Evolutionary conservation across 2,329 filamentous ascomycete species (phyloP), one percentile per base, ranked within the genome.

Genomic region (Trichoderma koningii): DNA sequence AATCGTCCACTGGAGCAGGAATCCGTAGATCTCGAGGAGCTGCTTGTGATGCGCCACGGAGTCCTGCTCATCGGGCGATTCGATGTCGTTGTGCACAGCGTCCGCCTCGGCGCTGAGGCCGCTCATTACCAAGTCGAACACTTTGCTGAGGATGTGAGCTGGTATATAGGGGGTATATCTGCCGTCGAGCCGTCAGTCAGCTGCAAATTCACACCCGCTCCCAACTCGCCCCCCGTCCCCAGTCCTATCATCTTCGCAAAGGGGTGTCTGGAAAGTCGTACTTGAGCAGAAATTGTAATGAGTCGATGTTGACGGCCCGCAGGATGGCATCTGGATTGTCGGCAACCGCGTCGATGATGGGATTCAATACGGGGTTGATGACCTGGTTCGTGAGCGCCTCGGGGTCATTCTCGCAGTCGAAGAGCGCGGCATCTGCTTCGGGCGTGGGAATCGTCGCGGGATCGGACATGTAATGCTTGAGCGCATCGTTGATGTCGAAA

Each of bases 401-500:
- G 59, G 92, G 91, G 71, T 97, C 92, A 76, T 91, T 90, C 81
- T 98, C 95, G 85, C 92, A 96, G 75, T 98, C 94, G 71, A 93
- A 84, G 21, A 99, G 86, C 66, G 90, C 86, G 51, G 88, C 79
- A 71, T 95, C 90, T 64, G 93, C 95, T 76, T 98, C 94, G 50
- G 91, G 89, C 2, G 93, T 97, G 7, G 90, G 83, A 64, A 98
- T 90, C 45, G 87, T 86, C 52, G 88, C 83, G 9, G 95, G 94
- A 76, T 98, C 94, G 79, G 92, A 96, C 85, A 97, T 91, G 80
- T 97, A 99, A 76, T 92, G 87, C 83, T 97, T 97, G 77, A 98
- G 89, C 70, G 93, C 92, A 81, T 97, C 90, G 77, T 97, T 97
- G 78, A 99, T 92, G 77, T 98, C 92, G 80, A 99, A 99, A 74